These are phyloP conservation scores for Amborella trichopoda DNA, from an alignment of 164 flowering plant species.

Conservation along the genomic window DNA sequence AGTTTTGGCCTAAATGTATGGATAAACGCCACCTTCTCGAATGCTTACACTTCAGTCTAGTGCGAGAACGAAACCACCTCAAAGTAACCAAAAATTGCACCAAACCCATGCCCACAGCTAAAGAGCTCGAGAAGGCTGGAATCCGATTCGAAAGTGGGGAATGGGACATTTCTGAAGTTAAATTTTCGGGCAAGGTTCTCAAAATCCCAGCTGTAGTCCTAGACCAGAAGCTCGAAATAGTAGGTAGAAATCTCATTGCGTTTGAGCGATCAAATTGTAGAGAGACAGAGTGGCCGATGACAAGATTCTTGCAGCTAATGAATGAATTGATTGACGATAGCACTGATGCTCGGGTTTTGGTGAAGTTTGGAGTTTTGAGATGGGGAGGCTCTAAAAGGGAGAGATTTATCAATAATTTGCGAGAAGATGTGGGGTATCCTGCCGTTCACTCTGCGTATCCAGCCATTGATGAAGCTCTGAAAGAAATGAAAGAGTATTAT, in stretches of 20 bases:
- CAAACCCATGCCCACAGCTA: neutral
- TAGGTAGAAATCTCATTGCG: slow-evolving; percentile 2
- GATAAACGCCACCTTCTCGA: slow-evolving; percentile 1
- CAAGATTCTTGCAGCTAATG: slow-evolving; percentile 4
- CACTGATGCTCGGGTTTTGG: slow-evolving; percentile 5
- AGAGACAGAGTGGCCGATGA: slow-evolving; percentile 2
- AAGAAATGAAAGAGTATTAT: slow-evolving; percentile 1
- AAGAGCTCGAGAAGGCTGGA: neutral
- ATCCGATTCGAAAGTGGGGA: neutral
- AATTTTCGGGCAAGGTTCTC: neutral
- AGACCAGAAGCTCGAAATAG: slow-evolving; percentile 6
- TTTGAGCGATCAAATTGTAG: neutral
- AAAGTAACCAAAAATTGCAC: neutral
- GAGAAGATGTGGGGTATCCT: slow-evolving; percentile 3
- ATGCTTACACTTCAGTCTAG: slow-evolving; percentile 5
- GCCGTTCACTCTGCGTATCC: slow-evolving; percentile 4
- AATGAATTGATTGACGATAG: slow-evolving; percentile 6
- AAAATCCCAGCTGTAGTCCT: slow-evolving; percentile 1
- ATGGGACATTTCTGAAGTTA: neutral
- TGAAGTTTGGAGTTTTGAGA: slow-evolving; percentile 1
- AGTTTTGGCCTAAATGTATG: neutral
- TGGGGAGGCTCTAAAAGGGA: no score
- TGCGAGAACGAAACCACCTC: neutral
- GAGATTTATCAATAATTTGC: no score
- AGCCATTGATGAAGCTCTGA: slow-evolving; percentile 1